phyloP scores from a whole-genome alignment of 2,329 filamentous ascomycete genomes.

The Botrytis aclada region DNA sequence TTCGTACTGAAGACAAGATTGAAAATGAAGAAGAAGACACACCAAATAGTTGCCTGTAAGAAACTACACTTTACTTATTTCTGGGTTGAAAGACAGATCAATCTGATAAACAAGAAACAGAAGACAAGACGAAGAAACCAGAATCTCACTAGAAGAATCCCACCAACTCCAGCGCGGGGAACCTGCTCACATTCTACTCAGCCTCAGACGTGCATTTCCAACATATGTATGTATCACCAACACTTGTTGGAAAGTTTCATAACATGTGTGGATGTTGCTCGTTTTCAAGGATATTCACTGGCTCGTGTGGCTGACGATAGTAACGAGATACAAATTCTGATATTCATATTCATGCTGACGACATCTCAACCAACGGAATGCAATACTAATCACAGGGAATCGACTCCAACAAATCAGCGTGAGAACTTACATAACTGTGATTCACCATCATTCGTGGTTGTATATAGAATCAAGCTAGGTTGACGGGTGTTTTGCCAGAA shows the following conservation, averaged over 20 bases:
- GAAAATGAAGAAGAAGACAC: too few species aligned
- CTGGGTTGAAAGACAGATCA: too few species aligned
- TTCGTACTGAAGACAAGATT: not conserved
- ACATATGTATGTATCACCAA: not conserved
- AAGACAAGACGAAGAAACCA: too few species aligned
- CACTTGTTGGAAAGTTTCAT: not conserved
- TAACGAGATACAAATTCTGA: not conserved
- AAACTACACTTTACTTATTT: too few species aligned
- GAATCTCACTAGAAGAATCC: too few species aligned
- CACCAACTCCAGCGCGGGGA: too few species aligned
- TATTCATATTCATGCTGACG: not conserved
- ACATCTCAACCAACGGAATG: not conserved
- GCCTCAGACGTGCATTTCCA: not conserved
- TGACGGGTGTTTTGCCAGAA: not conserved
- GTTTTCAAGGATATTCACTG: not conserved
- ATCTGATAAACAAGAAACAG: too few species aligned
- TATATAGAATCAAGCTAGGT: not conserved
- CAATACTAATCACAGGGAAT: not conserved
- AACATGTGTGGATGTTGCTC: not conserved
- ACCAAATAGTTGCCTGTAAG: too few species aligned
- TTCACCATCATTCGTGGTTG: not conserved
- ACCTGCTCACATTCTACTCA: too few species aligned
- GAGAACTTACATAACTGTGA: too few species aligned
- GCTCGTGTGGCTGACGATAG: not conserved
- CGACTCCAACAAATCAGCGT: too few species aligned